Conservation (phyloP, 805 yeast species). For the Ogataea minuta region DNA sequence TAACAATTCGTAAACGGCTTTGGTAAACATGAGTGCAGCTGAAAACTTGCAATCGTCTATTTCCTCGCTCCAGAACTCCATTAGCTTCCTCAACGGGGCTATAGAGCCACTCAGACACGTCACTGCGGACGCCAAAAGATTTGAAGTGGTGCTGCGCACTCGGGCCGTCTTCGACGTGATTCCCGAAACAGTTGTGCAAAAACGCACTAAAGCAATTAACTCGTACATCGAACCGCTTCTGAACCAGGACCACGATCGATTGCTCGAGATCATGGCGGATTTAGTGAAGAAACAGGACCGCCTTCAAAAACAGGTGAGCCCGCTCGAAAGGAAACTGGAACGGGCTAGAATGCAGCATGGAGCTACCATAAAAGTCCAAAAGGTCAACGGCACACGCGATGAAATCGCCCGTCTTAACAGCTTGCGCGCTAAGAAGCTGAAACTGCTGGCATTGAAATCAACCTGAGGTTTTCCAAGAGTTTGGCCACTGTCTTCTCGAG, state of each 20-base stretch:
- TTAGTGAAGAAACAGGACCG: constrained; percentile 39
- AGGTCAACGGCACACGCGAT: constrained; percentile 28
- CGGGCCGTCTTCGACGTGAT: constrained; percentile 49
- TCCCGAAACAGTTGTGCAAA: constrained; percentile 46
- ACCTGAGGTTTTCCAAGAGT: constrained; percentile 24
- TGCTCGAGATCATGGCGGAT: constrained; percentile 32
- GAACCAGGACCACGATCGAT: constrained; percentile 28
- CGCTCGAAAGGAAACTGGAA: constrained; percentile 26
- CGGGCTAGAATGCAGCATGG: constrained; percentile 43
- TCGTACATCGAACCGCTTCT: constrained; percentile 44
- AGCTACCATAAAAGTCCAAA: constrained; percentile 35
- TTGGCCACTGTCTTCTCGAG: constrained; percentile 50
- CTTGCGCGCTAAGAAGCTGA: constrained; percentile 15
- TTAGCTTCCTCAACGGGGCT: constrained; percentile 16
- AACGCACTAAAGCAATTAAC: constrained; percentile 38
- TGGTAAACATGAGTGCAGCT: constrained; percentile 7
- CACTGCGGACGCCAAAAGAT: constrained; percentile 38
- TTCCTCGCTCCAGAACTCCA: constrained; percentile 18
- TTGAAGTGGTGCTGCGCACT: constrained; percentile 41
- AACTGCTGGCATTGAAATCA: constrained; percentile 10
- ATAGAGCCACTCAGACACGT: constrained; percentile 27
- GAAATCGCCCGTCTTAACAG: constrained; percentile 23
- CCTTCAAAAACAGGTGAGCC: constrained; percentile 25
- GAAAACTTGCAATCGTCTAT: constrained; percentile 20
- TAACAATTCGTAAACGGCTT: neutral